Evolutionary conservation across 2,329 filamentous ascomycete genomes (phyloP).

Genomic region (Talaromyces rugulosus): DNA sequence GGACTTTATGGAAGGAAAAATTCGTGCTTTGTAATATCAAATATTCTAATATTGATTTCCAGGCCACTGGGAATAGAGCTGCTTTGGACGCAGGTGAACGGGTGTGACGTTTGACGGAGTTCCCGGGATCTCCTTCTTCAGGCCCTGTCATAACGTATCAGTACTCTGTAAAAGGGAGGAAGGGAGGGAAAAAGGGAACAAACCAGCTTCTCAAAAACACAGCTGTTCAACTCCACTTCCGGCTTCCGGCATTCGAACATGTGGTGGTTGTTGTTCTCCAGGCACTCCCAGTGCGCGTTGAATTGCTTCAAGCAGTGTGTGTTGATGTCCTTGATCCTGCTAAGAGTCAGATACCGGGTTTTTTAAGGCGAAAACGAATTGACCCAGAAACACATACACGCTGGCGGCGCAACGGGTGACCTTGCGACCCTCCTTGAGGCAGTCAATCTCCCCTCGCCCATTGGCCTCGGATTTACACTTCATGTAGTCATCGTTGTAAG

Average conservation of each 20-base stretch:
- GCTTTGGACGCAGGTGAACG: constrained; percentile 64
- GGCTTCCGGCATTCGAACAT: constrained; percentile 88
- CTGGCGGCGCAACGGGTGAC: constrained; percentile 94
- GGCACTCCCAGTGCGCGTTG: constrained; percentile 87
- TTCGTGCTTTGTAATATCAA: neutral
- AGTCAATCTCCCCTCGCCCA: constrained; percentile 87
- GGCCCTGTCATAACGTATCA: constrained; percentile 51
- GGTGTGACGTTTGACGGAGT: constrained; percentile 65
- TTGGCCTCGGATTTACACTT: constrained; percentile 96
- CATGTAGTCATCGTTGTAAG: constrained; percentile 99
- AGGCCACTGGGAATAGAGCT: constrained; percentile 40
- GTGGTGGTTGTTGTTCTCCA: constrained; percentile 97
- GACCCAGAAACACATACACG: constrained; percentile 61
- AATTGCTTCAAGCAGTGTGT: constrained; percentile 89
- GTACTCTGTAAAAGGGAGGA: neutral
- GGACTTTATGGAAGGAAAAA: neutral
- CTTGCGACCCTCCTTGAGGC: constrained; percentile 91
- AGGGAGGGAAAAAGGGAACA: constrained; percentile 31
- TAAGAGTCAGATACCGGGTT: neutral
- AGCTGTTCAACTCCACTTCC: constrained; percentile 90
- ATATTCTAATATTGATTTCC: constrained; percentile 31
- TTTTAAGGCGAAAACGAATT: constrained; percentile 3
- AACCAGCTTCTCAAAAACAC: constrained; percentile 94
- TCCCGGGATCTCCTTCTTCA: constrained; percentile 77
- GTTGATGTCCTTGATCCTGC: constrained; percentile 89